These are phyloP conservation scores for Puccinia triticina DNA, from an alignment of 1,284 basidiomycete genomes.

Conservation along the genomic window DNA sequence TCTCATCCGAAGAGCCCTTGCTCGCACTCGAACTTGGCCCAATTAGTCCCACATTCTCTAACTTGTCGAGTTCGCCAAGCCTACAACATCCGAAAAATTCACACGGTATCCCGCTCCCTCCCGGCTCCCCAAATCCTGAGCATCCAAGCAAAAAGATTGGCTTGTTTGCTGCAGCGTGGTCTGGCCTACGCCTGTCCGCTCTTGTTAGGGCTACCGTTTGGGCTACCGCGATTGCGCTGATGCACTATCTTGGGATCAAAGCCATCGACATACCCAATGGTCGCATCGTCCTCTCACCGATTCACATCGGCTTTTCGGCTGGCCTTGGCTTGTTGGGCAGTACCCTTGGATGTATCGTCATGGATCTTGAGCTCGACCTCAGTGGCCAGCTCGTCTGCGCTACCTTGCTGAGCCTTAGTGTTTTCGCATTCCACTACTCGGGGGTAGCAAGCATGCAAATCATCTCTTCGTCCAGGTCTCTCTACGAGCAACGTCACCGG, in stretches of 20 bases:
- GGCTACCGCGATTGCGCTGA: slow-evolving; percentile 35
- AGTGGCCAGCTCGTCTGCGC: slow-evolving; percentile 38
- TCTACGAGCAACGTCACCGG: slow-evolving; percentile 1
- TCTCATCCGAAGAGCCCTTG: slow-evolving; percentile 10
- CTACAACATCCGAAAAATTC: not conserved
- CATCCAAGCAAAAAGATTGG: slow-evolving; percentile 2
- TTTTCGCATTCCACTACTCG: slow-evolving; percentile 40
- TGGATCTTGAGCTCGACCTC: slow-evolving; percentile 41
- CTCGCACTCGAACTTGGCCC: slow-evolving; percentile 33
- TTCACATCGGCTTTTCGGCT: slow-evolving; percentile 25
- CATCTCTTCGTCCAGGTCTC: not conserved
- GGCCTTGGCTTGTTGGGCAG: slow-evolving; percentile 29
- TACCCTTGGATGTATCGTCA: slow-evolving; percentile 27
- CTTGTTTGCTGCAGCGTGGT: not conserved
- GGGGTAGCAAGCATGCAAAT: slow-evolving; percentile 14
- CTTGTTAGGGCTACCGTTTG: slow-evolving; percentile 27
- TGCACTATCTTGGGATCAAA: slow-evolving; percentile 48
- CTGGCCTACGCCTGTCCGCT: not conserved
- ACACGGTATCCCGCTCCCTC: not conserved
- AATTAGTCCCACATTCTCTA: not conserved
- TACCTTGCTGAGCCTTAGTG: slow-evolving; percentile 31
- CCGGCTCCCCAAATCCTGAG: not conserved
- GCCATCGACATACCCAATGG: slow-evolving; percentile 44
- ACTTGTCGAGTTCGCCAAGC: not conserved
- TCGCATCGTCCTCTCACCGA: slow-evolving; percentile 27